Conservation (phyloP, 495 filamentous ascomycete species). For the Penicillium mononematosum region DNA sequence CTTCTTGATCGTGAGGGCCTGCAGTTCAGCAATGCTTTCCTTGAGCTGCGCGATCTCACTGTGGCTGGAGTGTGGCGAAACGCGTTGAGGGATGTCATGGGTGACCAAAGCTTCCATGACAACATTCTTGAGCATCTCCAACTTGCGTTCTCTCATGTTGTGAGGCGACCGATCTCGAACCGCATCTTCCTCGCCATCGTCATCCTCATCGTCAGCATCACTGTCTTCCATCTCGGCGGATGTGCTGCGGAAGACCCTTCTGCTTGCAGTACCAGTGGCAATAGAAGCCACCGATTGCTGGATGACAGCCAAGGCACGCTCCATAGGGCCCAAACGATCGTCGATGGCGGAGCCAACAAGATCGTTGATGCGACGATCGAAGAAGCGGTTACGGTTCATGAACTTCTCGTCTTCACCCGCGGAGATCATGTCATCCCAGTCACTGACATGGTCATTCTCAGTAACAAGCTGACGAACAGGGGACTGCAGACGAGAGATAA, state of each 20-base stretch:
- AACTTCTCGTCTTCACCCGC: conserved; percentile 80
- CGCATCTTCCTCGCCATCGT: conserved; percentile 50
- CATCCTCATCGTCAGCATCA: conserved; percentile 94
- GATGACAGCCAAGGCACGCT: conserved; percentile 71
- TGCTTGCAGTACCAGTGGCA: conserved; percentile 37
- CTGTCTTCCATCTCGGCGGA: conserved; percentile 70
- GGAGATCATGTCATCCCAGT: conserved; percentile 87
- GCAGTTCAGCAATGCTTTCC: conserved; percentile 58
- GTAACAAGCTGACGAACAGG: conserved; percentile 66
- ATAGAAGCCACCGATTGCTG: conserved; percentile 62
- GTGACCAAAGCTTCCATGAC: conserved; percentile 75
- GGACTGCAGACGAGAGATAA: conserved; percentile 47
- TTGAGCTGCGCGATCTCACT: conserved; percentile 53
- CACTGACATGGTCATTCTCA: conserved; percentile 67
- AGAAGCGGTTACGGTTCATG: conserved; percentile 71
- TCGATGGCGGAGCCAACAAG: conserved; percentile 78
- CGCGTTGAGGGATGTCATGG: conserved; percentile 41
- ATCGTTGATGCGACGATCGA: conserved; percentile 82
- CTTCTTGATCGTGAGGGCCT: conserved; percentile 43
- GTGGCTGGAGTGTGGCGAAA: conserved; percentile 36
- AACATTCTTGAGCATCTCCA: conserved; percentile 78
- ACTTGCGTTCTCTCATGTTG: conserved; percentile 68
- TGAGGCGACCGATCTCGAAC: conserved; percentile 57
- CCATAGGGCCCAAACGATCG: conserved; percentile 71
- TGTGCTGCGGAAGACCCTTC: conserved; percentile 51